phyloP scores from a whole-genome alignment of 2,329 filamentous ascomycete species.

The Alternaria sp. region DNA sequence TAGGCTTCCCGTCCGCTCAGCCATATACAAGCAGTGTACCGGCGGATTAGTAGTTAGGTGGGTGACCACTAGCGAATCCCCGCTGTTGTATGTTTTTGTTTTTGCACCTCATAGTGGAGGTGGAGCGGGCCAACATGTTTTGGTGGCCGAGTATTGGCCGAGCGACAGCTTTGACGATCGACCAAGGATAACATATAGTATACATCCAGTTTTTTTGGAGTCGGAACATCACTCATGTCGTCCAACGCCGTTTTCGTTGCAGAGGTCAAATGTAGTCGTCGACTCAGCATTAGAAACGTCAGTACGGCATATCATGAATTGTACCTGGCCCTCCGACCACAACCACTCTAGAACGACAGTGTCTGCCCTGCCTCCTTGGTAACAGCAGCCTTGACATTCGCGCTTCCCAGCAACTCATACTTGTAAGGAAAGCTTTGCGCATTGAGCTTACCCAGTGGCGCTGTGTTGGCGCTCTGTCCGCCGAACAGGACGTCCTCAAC shows the following conservation, averaged over 20 bases:
- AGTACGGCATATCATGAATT: neutral
- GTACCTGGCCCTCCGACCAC: neutral
- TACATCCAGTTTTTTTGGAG: too few species aligned
- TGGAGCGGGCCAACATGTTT: neutral
- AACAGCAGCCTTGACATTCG: conserved; percentile 57
- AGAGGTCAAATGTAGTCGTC: neutral
- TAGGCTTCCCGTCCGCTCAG: too few species aligned
- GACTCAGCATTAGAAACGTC: too few species aligned
- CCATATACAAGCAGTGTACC: too few species aligned
- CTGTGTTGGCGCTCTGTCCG: conserved; percentile 57
- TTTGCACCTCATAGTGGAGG: neutral
- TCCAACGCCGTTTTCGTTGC: too few species aligned
- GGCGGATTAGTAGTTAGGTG: too few species aligned
- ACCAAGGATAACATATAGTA: too few species aligned
- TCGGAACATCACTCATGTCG: too few species aligned
- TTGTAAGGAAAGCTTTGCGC: conserved; percentile 57
- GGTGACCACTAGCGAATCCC: neutral
- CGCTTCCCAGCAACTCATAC: conserved; percentile 61
- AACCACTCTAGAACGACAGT: conserved; percentile 16
- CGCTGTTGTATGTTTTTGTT: neutral
- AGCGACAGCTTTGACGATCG: neutral
- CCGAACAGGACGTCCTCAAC: conserved; percentile 54
- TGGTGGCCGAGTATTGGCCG: neutral
- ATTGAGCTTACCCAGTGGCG: conserved; percentile 59
- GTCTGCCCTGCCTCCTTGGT: conserved; percentile 37